These are phyloP conservation scores for Kalanchoe fedtschenkoi DNA, from an alignment of 164 flowering plant species.

Conservation along the genomic window DNA sequence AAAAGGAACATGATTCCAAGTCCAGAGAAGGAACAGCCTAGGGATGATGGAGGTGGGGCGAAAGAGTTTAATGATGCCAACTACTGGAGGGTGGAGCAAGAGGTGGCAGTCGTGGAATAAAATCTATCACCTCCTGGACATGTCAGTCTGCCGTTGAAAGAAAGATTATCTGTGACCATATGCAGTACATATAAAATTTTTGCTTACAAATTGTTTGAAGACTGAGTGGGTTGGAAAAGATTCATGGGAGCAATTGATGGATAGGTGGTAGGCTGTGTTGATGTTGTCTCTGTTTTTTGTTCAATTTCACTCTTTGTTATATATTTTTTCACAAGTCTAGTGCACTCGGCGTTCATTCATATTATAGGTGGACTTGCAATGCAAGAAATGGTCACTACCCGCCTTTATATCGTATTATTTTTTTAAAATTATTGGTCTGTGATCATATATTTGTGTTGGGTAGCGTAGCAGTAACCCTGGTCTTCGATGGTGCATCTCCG, in stretches of 20 bases:
- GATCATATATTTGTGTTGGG: no score
- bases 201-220: neutral
- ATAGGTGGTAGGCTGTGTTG: neutral
- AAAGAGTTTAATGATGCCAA: slow-evolving; percentile 81
- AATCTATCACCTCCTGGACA: neutral
- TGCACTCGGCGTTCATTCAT: neutral
- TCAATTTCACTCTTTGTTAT: neutral
- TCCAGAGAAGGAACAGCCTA: slow-evolving; percentile 36
- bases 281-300: no score
- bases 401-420: no score
- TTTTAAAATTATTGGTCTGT: no score
- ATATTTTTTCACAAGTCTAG: neutral
- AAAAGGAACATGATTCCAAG: slow-evolving; percentile 38
- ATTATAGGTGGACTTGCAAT: no score
- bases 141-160: neutral
- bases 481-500: no score
- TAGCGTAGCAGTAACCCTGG: no score
- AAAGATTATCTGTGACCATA: neutral
- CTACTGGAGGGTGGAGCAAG: slow-evolving; percentile 87
- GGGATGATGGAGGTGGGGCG: slow-evolving; percentile 36
- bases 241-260: neutral
- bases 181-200: neutral
- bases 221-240: neutral
- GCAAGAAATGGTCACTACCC: no score
- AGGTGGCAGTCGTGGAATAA: slow-evolving; percentile 67